phyloP scores from a whole-genome alignment of 2,329 filamentous ascomycete species.

The Diaporthe nobilis region DNA sequence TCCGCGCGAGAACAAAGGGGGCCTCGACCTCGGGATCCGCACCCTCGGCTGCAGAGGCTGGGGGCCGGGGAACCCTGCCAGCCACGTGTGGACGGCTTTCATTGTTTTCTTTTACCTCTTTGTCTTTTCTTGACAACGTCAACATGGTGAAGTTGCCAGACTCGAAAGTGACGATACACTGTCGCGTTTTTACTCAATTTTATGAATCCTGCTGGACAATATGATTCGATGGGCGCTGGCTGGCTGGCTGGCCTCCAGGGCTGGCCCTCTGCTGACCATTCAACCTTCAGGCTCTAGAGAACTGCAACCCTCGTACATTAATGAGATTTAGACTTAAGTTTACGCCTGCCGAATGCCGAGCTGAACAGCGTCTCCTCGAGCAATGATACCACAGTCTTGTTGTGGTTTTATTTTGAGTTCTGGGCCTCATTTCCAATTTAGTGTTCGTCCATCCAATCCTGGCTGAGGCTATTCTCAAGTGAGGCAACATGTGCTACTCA shows the following conservation, averaged over 20 bases:
- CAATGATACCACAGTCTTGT: neutral
- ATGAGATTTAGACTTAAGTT: neutral
- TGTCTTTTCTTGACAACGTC: no score
- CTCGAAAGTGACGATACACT: neutral
- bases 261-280: neutral
- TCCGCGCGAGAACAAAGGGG: neutral
- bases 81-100: constrained; percentile 4
- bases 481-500: neutral
- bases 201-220: neutral
- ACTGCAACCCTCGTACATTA: neutral
- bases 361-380: neutral
- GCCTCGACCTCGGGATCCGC: neutral
- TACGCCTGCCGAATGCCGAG: neutral
- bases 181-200: neutral
- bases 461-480: neutral
- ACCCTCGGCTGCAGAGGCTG: neutral
- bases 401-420: neutral
- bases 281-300: neutral
- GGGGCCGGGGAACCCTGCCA: constrained; percentile 17
- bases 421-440: neutral
- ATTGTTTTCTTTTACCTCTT: neutral
- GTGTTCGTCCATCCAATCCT: neutral
- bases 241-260: no score
- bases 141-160: neutral
- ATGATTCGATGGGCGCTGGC: neutral